These are phyloP conservation scores for Aegilops bicornis DNA, from an alignment of 176 grass and related monocot genomes.

Conservation along the genomic window DNA sequence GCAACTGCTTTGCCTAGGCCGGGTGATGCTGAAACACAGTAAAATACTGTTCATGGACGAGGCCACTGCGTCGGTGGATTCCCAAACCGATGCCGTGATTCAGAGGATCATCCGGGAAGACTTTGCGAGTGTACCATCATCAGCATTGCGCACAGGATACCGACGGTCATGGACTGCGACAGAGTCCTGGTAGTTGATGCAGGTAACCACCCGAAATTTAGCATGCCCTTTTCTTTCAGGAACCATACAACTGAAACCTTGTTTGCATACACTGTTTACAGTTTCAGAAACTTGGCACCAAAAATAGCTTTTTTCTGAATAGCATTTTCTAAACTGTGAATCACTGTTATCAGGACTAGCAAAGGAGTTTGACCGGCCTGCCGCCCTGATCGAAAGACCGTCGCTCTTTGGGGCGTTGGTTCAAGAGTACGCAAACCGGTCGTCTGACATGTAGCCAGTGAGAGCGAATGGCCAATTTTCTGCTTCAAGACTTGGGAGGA, in stretches of 20 bases:
- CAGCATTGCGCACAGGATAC: slow-evolving; percentile 99
- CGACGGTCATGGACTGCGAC: slow-evolving; percentile 96
- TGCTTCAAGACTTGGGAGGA: background rate
- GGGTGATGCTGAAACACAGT: slow-evolving; percentile 92
- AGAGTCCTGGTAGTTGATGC: slow-evolving; percentile 89
- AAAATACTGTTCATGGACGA: slow-evolving; percentile 97
- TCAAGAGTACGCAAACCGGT: slow-evolving; percentile 92
- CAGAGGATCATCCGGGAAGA: slow-evolving; percentile 95
- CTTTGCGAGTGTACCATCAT: slow-evolving; percentile 90
- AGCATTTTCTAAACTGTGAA: slow-evolving; percentile 9
- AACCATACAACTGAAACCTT: background rate
- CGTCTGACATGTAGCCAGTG: slow-evolving; percentile 56
- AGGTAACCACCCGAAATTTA: slow-evolving; percentile 42
- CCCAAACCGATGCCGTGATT: slow-evolving; percentile 94
- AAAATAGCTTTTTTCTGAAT: background rate
- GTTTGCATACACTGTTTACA: background rate
- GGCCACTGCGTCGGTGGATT: slow-evolving; percentile 96
- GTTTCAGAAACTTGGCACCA: background rate
- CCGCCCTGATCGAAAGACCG: slow-evolving; percentile 71
- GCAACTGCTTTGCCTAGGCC: slow-evolving; percentile 82
- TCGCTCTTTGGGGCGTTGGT: slow-evolving; percentile 90
- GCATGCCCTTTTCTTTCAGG: background rate
- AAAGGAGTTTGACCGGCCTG: slow-evolving; percentile 80
- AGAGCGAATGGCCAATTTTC: slow-evolving; percentile 28
- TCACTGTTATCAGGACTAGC: slow-evolving; percentile 57